Evolutionary conservation across 2,329 filamentous ascomycete genomes (phyloP).

Genomic region (Mycosphaerella sp.): DNA sequence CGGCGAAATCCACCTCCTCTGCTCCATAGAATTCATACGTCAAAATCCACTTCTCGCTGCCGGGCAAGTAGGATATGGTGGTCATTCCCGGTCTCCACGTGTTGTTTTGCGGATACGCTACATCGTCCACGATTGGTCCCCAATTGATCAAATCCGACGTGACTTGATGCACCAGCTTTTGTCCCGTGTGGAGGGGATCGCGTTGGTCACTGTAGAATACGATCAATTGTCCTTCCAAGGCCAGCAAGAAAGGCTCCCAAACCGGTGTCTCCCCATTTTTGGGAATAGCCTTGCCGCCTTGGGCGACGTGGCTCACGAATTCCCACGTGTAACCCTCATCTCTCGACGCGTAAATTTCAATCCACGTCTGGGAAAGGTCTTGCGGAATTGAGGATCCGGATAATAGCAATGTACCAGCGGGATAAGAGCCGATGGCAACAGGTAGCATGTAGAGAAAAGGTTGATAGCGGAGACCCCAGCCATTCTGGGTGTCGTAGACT

Average conservation of each 20-base stretch:
- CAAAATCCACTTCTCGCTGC: conserved; percentile 55
- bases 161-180: conserved; percentile 62
- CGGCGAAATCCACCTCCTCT: conserved; percentile 41
- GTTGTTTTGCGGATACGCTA: conserved; percentile 53
- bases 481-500: conserved; percentile 58
- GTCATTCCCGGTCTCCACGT: conserved; percentile 63
- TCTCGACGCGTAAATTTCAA: conserved; percentile 61
- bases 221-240: conserved; percentile 54
- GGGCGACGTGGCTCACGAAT: conserved; percentile 60
- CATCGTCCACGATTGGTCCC: conserved; percentile 55
- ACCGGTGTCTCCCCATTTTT: conserved; percentile 37
- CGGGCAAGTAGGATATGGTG: conserved; percentile 45
- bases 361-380: conserved; percentile 56
- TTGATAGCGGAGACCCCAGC: conserved; percentile 62
- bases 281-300: conserved; percentile 35
- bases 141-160: conserved; percentile 55
- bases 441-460: conserved; percentile 61
- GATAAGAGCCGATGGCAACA: conserved; percentile 50
- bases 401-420: conserved; percentile 57
- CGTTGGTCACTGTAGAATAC: conserved; percentile 68
- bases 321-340: conserved; percentile 58
- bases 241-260: conserved; percentile 63
- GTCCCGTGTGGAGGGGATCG: conserved; percentile 54
- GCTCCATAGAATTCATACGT: conserved; percentile 57
- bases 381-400: conserved; percentile 55